phyloP scores from a whole-genome alignment of 331 rosid genomes.

The Phaseolus coccineus region DNA sequence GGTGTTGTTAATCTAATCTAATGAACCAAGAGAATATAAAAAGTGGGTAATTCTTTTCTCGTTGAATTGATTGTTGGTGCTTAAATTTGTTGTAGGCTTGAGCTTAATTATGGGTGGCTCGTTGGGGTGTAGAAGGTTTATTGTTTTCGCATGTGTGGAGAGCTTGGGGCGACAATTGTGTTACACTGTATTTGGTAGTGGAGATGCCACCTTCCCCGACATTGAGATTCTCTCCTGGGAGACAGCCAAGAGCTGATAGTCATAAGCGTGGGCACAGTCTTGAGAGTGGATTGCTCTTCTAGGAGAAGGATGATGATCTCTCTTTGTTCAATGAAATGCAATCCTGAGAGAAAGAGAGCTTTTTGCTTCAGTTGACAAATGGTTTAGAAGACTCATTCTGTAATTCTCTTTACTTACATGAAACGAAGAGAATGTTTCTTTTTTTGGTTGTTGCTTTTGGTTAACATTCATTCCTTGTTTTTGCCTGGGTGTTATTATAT shows the following conservation, averaged over 20 bases:
- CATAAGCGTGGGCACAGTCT: conserved; percentile 83
- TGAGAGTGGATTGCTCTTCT: conserved; percentile 66
- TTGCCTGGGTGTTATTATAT: conserved; percentile 44
- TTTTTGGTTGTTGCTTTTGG: conserved; percentile 31
- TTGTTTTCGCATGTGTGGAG: conserved; percentile 36
- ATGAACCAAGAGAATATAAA: background rate
- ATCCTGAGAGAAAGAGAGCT: conserved; percentile 64
- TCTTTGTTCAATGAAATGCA: conserved; percentile 85
- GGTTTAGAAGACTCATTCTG: conserved; percentile 77
- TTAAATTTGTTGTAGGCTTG: conserved; percentile 24
- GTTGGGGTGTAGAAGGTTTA: conserved; percentile 2
- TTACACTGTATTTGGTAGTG: conserved; percentile 42
- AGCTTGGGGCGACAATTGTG: conserved; percentile 4
- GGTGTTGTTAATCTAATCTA: background rate
- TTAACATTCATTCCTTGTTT: conserved; percentile 35
- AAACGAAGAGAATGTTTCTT: background rate
- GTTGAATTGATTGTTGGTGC: conserved; percentile 32
- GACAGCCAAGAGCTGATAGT: conserved; percentile 58
- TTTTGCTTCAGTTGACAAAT: conserved; percentile 77
- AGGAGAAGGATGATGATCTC: conserved; percentile 82
- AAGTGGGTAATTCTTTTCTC: background rate
- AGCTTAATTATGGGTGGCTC: conserved; percentile 28
- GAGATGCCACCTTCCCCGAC: conserved; percentile 92
- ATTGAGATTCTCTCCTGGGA: conserved; percentile 76
- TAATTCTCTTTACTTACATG: conserved; percentile 52